phyloP scores from a whole-genome alignment of 2,329 filamentous ascomycete genomes.

The Exophiala alcalophila region DNA sequence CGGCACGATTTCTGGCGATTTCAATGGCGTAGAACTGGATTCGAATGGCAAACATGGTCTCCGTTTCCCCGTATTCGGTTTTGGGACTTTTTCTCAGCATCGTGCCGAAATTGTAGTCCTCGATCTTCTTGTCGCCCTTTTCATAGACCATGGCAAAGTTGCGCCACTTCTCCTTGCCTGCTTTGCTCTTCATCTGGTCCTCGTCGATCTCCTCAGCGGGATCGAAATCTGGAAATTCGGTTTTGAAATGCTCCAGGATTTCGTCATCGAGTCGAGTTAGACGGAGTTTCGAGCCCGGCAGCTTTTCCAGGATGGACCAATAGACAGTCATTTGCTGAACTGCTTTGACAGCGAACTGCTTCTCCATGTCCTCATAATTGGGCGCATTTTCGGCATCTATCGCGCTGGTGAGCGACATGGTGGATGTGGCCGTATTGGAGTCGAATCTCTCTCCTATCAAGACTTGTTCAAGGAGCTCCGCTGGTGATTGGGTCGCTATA shows the following conservation, averaged over 20 bases:
- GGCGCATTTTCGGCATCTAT: conserved; percentile 60
- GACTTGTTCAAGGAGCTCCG: no score
- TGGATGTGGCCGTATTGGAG: no score
- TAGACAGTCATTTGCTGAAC: conserved; percentile 97
- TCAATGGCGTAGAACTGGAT: conserved; percentile 85
- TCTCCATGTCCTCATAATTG: conserved; percentile 83
- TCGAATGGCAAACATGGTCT: conserved; percentile 81
- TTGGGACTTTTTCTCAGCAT: conserved; percentile 78
- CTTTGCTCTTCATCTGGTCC: conserved; percentile 96
- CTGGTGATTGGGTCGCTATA: neutral
- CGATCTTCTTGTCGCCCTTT: conserved; percentile 65
- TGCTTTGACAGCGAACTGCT: conserved; percentile 97
- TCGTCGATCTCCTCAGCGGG: conserved; percentile 77
- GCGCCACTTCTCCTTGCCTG: conserved; percentile 90
- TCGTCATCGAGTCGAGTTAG: conserved; percentile 94
- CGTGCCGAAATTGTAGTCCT: conserved; percentile 97
- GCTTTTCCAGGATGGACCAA: conserved; percentile 90
- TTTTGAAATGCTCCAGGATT: conserved; percentile 83
- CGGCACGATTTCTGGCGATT: conserved; percentile 74
- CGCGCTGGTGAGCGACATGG: conserved; percentile 20
- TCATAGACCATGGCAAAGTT: conserved; percentile 93
- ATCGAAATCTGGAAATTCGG: conserved; percentile 91
- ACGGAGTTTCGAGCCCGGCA: conserved; percentile 81
- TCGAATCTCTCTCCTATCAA: conserved; percentile 1
- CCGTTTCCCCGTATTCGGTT: conserved; percentile 80